phyloP scores from a whole-genome alignment of 2,329 filamentous ascomycete species.

The Thelonectria rubi region DNA sequence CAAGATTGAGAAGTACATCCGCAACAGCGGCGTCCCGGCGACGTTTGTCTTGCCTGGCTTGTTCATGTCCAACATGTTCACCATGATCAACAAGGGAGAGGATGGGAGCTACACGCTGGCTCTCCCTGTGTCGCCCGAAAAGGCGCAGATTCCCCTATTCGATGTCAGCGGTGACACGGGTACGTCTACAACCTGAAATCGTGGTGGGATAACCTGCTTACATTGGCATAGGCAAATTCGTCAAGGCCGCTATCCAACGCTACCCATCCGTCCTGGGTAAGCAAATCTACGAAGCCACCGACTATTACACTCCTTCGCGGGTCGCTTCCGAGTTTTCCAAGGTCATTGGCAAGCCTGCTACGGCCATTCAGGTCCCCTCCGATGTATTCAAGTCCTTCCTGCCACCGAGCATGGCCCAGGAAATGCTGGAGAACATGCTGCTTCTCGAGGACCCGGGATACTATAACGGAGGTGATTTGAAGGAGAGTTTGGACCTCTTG shows the following conservation, averaged over 20 bases:
- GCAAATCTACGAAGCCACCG: conserved; percentile 48
- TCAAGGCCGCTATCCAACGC: conserved; percentile 46
- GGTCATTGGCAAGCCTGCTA: conserved; percentile 46
- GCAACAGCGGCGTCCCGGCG: conserved; percentile 54
- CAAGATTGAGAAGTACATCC: conserved; percentile 64
- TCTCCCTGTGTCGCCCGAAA: conserved; percentile 44
- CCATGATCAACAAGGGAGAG: conserved; percentile 41
- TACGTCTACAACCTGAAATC: conserved; percentile 35
- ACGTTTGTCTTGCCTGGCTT: conserved; percentile 62
- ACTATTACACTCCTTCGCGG: conserved; percentile 47
- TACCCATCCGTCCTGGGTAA: conserved; percentile 42
- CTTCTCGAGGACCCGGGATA: conserved; percentile 53
- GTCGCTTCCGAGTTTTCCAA: conserved; percentile 47
- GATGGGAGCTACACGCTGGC: conserved; percentile 43
- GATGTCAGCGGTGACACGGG: conserved; percentile 52
- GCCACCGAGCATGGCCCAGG: conserved; percentile 40
- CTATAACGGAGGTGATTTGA: conserved; percentile 48
- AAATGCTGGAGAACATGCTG: conserved; percentile 53
- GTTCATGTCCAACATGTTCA: conserved; percentile 62
- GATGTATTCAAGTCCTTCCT: conserved; percentile 50
- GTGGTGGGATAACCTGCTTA: accelerated
- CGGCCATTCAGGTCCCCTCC: conserved; percentile 42
- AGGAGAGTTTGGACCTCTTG: conserved; percentile 46
- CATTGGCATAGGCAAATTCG: conserved; percentile 44
- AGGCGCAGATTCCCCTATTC: conserved; percentile 50